Evolutionary conservation across 805 yeast species (phyloP).

Genomic region (Blastobotrys parvus): DNA sequence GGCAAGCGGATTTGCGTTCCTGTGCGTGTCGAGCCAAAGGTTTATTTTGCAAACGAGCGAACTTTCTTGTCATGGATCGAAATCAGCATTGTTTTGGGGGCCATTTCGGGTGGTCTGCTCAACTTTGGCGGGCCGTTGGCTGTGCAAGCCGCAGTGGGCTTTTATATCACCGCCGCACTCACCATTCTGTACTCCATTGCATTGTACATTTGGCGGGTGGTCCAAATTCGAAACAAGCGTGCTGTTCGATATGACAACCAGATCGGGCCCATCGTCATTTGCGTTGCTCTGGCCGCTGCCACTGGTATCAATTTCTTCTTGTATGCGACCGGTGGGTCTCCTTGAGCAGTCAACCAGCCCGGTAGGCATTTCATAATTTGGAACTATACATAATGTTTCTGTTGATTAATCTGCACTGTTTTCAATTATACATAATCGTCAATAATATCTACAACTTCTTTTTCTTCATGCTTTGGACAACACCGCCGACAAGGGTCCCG

Average conservation of each 20-base stretch:
- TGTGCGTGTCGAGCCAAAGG: slow-evolving; percentile 95
- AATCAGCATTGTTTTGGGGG: slow-evolving; percentile 78
- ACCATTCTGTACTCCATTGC: slow-evolving; percentile 66
- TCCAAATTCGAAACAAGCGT: slow-evolving; percentile 71
- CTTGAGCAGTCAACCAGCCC: background rate
- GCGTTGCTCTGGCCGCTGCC: slow-evolving; percentile 63
- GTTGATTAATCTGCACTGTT: too few relatives aligned
- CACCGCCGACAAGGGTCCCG: slow-evolving; percentile 42
- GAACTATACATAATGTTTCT: too few relatives aligned
- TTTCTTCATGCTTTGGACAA: background rate
- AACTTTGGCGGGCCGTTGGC: slow-evolving; percentile 75
- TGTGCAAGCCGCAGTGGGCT: slow-evolving; percentile 76
- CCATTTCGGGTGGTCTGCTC: slow-evolving; percentile 78
- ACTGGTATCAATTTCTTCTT: slow-evolving; percentile 38
- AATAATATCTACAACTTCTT: too few relatives aligned
- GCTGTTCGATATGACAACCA: slow-evolving; percentile 82
- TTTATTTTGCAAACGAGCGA: slow-evolving; percentile 97
- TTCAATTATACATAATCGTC: too few relatives aligned
- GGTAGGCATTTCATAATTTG: too few relatives aligned
- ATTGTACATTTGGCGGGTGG: slow-evolving; percentile 73
- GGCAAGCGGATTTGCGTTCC: slow-evolving; percentile 90
- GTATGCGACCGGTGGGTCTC: slow-evolving; percentile 25
- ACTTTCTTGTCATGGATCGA: slow-evolving; percentile 92
- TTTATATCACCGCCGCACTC: slow-evolving; percentile 69
- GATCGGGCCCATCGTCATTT: slow-evolving; percentile 78